Conservation (phyloP, 768 basidiomycete species). For the Lactarius hatsudake region DNA sequence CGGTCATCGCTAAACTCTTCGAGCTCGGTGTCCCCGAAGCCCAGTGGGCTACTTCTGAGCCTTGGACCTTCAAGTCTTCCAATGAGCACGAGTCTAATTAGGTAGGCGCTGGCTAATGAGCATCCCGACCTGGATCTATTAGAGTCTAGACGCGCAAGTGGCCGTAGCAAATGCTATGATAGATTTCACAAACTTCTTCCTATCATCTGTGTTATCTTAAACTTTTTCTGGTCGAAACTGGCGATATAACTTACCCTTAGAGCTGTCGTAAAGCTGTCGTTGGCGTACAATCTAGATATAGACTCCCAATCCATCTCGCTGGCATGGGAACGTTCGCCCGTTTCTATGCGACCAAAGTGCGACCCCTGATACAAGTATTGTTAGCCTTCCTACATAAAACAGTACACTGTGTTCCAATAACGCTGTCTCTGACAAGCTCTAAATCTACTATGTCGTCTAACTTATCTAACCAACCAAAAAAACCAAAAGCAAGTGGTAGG, state of each 20-base stretch:
- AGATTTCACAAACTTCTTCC: background rate
- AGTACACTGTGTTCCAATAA: background rate
- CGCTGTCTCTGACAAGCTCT: background rate
- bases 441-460: background rate
- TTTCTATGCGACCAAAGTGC: background rate
- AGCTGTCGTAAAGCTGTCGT: background rate
- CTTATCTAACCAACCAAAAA: background rate
- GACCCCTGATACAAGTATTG: background rate
- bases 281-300: background rate
- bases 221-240: background rate
- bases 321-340: background rate
- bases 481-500: background rate
- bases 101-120: too few species aligned
- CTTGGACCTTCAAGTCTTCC: constrained; percentile 65
- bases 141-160: background rate
- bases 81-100: constrained; percentile 39
- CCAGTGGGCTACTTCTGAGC: constrained; percentile 72
- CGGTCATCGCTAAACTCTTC: constrained; percentile 71
- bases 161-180: background rate
- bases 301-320: background rate
- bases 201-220: background rate
- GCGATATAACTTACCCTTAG: background rate
- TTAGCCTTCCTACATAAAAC: background rate
- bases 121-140: background rate
- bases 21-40: constrained; percentile 88